Conservation (phyloP, 2,329 filamentous ascomycete species). For the Erysiphe pulchra region DNA sequence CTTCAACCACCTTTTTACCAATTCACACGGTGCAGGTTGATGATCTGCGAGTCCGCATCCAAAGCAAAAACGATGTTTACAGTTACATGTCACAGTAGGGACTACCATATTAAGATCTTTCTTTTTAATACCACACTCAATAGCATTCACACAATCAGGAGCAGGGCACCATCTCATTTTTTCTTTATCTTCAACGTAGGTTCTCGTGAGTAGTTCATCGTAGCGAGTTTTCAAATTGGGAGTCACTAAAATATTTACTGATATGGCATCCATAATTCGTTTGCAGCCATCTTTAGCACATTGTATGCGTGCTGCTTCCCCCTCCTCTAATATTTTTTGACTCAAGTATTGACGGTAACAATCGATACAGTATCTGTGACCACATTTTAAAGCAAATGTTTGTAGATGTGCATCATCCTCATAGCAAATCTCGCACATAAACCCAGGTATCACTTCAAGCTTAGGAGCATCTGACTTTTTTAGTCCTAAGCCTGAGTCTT, state of each 20-base stretch:
- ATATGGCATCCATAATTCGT: constrained; percentile 74
- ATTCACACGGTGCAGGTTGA: constrained; percentile 68
- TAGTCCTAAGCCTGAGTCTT: constrained; percentile 57
- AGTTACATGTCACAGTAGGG: constrained; percentile 67
- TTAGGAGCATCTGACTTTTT: constrained; percentile 34
- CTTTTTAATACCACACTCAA: constrained; percentile 72
- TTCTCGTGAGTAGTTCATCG: constrained; percentile 63
- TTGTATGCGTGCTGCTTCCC: constrained; percentile 81
- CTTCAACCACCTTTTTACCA: constrained; percentile 91
- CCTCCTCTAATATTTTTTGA: constrained; percentile 87
- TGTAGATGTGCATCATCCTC: constrained; percentile 56
- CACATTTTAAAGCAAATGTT: constrained; percentile 87
- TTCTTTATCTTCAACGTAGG: constrained; percentile 92
- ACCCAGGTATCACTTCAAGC: constrained; percentile 46
- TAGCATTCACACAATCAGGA: constrained; percentile 82
- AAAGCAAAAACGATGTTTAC: constrained; percentile 80
- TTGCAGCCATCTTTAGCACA: constrained; percentile 75
- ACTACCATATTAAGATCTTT: constrained; percentile 68
- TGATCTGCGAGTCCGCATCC: constrained; percentile 78
- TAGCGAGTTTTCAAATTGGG: constrained; percentile 37
- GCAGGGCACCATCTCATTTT: constrained; percentile 93
- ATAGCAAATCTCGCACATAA: constrained; percentile 87
- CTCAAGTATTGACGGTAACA: constrained; percentile 80
- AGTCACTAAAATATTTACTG: constrained; percentile 50
- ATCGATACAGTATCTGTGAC: constrained; percentile 73